Base-by-base conservation (phyloP, 768 basidiomycete species). In the Collybia nuda region DNA sequence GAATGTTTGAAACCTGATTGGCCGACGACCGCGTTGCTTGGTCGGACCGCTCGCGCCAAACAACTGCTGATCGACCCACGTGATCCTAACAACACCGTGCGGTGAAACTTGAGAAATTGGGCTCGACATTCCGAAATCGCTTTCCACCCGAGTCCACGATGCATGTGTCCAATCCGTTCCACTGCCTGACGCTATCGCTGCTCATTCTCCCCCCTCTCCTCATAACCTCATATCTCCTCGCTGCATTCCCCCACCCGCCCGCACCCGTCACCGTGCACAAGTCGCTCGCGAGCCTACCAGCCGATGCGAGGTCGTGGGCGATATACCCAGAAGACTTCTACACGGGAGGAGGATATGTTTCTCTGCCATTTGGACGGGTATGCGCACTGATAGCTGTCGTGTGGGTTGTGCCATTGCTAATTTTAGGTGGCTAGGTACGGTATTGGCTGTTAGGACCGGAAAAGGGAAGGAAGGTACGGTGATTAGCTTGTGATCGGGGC, bases 391-490 rank as follows among this genome's bases (percentile, higher is more conserved):
- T 36, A 23, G 5, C 11, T 48, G 5, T 36, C 32, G 17, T 37
- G 32, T 46, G 19, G 46, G 8, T 8, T 15, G 19, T 11, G n/a
- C n/a, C 2, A 19, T n/a, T 47, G 36, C 19, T 47, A 19, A 38
- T 38, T 36, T 21, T 21, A 21, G 22, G 36, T 6, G 36, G 47
- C 23, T 58, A 88, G 85, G 78, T 84, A 17, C 76, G 86, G 57
- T 92, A 90, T 65, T 92, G 89, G 87, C 62, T 91, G 36, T 61
- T 86, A 23, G 90, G 90, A 2, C 88, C 88, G 18, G 80, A 82
- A 55, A 66, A 77, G 11, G 88, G 88, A 15, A 73, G 75, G 47
- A 84, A 84, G 71, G 87, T 88, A 56, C 28, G 45, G 26, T 44
- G 17, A 37, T 59, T 44, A 21, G 24, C 15, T 6, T 9, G 44